Evolutionary conservation across 2,329 filamentous ascomycete genomes (phyloP).

Genomic region (Fusarium solani-melongenae): DNA sequence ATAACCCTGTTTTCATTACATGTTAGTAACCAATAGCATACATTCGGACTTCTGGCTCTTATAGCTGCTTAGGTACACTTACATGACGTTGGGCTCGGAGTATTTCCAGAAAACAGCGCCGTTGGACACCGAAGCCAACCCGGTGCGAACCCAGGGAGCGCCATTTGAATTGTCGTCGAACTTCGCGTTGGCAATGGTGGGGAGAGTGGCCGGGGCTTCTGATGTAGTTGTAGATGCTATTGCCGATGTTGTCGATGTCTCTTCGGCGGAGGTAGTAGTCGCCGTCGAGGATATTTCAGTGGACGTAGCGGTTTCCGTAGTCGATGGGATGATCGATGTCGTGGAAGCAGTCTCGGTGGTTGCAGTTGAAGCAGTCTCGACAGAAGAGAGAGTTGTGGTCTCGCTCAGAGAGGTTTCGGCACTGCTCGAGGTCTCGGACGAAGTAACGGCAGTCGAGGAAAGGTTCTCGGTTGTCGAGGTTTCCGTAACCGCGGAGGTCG

Average conservation of each 20-base stretch:
- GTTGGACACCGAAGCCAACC: not conserved
- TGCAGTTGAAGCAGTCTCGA: not conserved
- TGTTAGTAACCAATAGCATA: not conserved
- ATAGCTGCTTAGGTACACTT: not conserved
- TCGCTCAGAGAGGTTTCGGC: not conserved
- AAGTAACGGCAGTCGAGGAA: not conserved
- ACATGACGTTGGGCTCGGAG: not conserved
- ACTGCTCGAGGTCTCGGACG: not conserved
- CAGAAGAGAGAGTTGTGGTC: not conserved
- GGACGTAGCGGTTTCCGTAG: not conserved
- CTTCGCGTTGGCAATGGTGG: not conserved
- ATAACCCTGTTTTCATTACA: not conserved
- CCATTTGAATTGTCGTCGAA: not conserved
- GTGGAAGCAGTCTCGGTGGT: not conserved
- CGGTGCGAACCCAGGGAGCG: not conserved
- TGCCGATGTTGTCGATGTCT: not conserved
- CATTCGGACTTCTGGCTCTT: not conserved
- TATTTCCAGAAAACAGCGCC: not conserved
- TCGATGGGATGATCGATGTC: not conserved
- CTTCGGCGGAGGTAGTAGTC: not conserved
- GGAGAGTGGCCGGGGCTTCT: not conserved
- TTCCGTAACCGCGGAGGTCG: not conserved
- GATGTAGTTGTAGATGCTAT: not conserved
- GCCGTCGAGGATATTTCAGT: not conserved
- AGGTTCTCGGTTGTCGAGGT: not conserved